Percentiles rank a stretch among this genome's conserved stretches.
Evolutionary conservation across 192 early-diverging fungal genomes (phyloP).

Genomic region (Backusella westeae): DNA sequence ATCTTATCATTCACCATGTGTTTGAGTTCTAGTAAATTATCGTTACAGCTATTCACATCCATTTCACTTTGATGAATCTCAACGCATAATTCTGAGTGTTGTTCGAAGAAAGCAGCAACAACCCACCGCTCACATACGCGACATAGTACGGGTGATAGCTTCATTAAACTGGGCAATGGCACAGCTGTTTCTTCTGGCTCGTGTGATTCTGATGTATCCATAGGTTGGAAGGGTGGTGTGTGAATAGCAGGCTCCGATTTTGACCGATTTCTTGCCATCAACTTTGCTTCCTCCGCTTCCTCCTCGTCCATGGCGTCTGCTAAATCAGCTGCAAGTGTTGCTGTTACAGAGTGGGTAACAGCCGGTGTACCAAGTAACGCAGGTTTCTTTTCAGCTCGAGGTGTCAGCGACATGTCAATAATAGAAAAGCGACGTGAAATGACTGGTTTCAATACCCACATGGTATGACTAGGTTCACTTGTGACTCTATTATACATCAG

Average conservation of each 20-base stretch:
- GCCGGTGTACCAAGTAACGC: neutral
- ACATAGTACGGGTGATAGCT: conserved; percentile 59
- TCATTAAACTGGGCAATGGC: conserved; percentile 1
- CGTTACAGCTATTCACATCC: conserved; percentile 71
- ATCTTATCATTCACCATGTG: conserved; percentile 38
- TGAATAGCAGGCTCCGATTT: conserved; percentile 24
- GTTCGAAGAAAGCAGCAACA: conserved; percentile 70
- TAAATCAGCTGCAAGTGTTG: neutral
- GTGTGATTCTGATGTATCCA: neutral
- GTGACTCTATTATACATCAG: conserved; percentile 70
- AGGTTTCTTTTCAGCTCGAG: conserved; percentile 1
- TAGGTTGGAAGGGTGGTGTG: neutral
- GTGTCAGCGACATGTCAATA: conserved; percentile 16
- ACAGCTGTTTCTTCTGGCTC: neutral
- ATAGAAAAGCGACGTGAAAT: conserved; percentile 25
- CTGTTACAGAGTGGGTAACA: neutral
- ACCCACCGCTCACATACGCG: conserved; percentile 77
- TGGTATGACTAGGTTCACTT: conserved; percentile 60
- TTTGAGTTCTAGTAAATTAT: conserved; percentile 63
- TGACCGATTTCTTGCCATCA: neutral
- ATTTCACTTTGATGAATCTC: conserved; percentile 78
- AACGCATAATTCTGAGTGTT: conserved; percentile 66
- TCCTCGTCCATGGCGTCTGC: neutral
- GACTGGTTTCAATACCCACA: conserved; percentile 79
- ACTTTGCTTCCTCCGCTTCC: neutral